Evolutionary conservation across 495 filamentous ascomycete genomes (phyloP).

Genomic region (Extremus antarcticus): DNA sequence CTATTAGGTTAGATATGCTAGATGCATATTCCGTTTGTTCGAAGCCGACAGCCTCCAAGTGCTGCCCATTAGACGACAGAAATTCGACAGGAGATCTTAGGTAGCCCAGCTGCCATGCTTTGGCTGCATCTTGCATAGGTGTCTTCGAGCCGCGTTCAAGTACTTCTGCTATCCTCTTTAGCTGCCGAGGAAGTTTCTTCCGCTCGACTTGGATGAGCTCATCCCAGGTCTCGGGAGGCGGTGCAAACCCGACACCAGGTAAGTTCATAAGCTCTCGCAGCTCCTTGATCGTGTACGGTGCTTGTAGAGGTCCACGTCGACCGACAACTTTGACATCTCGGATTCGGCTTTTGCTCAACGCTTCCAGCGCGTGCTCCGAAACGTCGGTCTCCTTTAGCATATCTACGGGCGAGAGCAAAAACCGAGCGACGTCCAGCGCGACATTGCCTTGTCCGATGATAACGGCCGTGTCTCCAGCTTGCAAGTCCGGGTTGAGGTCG

Average conservation of each 20-base stretch:
- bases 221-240: constrained; percentile 40
- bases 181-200: constrained; percentile 55
- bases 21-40: constrained; percentile 44
- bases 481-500: constrained; percentile 63
- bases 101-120: constrained; percentile 76
- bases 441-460: constrained; percentile 95
- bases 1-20: constrained; percentile 33
- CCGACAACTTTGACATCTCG: constrained; percentile 77
- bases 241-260: constrained; percentile 58
- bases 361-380: constrained; percentile 66
- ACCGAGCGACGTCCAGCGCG: constrained; percentile 84
- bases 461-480: constrained; percentile 68
- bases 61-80: constrained; percentile 36
- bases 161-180: constrained; percentile 67
- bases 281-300: constrained; percentile 91
- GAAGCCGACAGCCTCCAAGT: constrained; percentile 54
- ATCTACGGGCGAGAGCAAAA: constrained; percentile 64
- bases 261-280: constrained; percentile 75
- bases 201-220: constrained; percentile 49
- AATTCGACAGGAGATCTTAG: constrained; percentile 66
- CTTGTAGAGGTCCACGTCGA: constrained; percentile 67
- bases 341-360: constrained; percentile 59
- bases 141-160: constrained; percentile 59
- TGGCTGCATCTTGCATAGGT: constrained; percentile 36
- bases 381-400: constrained; percentile 75